Evolutionary conservation across 2,329 filamentous ascomycete species (phyloP), one percentile per base, ranked within the genome.

Genomic region (Botrytis sinoallii): DNA sequence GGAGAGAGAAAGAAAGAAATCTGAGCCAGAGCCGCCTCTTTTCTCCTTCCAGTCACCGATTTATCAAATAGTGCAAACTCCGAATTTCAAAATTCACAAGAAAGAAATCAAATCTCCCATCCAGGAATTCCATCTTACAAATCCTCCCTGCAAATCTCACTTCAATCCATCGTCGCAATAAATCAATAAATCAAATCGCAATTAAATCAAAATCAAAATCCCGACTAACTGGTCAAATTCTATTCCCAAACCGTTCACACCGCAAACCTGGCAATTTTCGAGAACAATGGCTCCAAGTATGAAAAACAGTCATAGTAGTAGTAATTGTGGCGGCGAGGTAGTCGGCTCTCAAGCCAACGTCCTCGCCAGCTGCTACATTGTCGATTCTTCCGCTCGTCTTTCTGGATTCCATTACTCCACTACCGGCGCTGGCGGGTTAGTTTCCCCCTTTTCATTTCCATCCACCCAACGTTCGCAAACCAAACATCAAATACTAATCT

Each of bases 401-500:
- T 91, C 91, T 83, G 93, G 93, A 83, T 92, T 96, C 86, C 94
- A 97, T 87, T 97, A 97, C 90, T 97, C 92, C 90, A 95, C 94
- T 93, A 95, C 93, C 86, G 89, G 90, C 89, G 92, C 90, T 86
- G 88, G 91, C 88, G 92, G 90, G 92, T 87, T 75, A 88, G 83
- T 66, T 55, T 40, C 67, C 68, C 52, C 73, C 46, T 70, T 70
- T 64, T 68, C n/a, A 38, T 60, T 40, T 18, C 20, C 14, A 32
- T n/a, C n/a, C 44, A 25, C 20, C 20, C n/a, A 55, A 69, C 40
- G 16, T n/a, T 67, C 38, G 29, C 55, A 38, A n/a, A 25, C n/a
- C n/a, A 32, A n/a, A n/a, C 32, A 66, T 35, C 14, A 71, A 66
- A 74, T 73, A 74, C 78, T 81, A 74, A 79, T 70, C 55, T 60